Conservation (phyloP, 805 yeast genomes). For the Metschnikowia lochheadii region DNA sequence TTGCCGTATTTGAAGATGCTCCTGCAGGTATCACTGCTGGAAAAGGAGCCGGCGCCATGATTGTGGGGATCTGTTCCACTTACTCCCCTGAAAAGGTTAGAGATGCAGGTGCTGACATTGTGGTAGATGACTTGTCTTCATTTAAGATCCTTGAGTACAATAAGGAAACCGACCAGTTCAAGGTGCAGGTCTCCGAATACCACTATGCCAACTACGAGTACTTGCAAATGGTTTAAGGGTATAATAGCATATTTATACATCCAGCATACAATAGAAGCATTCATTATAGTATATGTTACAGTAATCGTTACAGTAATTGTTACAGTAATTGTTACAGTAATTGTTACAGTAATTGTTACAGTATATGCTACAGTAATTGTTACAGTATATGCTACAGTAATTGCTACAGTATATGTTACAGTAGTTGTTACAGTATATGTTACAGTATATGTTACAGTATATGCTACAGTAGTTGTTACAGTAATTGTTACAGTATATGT, state of each 20-base stretch:
- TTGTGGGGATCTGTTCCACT: conserved; percentile 80
- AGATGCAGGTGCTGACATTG: conserved; percentile 77
- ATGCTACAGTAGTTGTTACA: too few species aligned
- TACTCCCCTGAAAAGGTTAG: conserved; percentile 65
- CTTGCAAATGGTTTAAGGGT: conserved; percentile 21
- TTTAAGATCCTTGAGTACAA: conserved; percentile 57
- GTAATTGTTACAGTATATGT: too few species aligned
- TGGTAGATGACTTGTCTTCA: conserved; percentile 65
- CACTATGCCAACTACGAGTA: conserved; percentile 42
- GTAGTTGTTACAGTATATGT: too few species aligned
- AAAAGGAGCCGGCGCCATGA: conserved; percentile 75
- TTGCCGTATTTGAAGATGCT: conserved; percentile 82
- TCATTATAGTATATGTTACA: too few species aligned
- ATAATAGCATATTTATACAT: background rate
- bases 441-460: too few species aligned
- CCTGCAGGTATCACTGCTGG: conserved; percentile 87
- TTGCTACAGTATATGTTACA: too few species aligned
- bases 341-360: too few species aligned
- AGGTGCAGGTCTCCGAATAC: conserved; percentile 38
- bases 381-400: too few species aligned
- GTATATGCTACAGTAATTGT: too few species aligned
- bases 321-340: too few species aligned
- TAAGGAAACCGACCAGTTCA: conserved; percentile 39
- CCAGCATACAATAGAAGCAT: too few species aligned
- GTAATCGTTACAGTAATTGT: too few species aligned